Conservation (phyloP, 768 basidiomycete species). For the Pleurotus platypus region DNA sequence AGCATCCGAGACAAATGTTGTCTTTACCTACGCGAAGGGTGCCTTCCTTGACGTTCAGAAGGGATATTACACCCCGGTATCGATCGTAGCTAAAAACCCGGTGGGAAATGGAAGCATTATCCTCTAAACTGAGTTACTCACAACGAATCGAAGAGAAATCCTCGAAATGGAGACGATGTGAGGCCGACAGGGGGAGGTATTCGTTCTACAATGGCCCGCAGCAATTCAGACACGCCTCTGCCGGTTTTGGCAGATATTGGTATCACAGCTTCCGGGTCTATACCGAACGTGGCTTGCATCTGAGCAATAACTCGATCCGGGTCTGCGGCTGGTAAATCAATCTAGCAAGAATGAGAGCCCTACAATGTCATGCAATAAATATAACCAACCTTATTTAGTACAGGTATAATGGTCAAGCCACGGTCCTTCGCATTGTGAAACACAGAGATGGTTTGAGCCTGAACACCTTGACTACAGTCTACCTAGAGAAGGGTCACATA, state of each 20-base stretch:
- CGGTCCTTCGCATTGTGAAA: slow-evolving; percentile 85
- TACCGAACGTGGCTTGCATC: slow-evolving; percentile 79
- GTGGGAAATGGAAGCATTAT: slow-evolving; percentile 11
- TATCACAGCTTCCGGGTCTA: slow-evolving; percentile 70
- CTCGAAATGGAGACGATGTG: slow-evolving; percentile 59
- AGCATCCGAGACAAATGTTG: slow-evolving; percentile 1
- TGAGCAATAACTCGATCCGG: slow-evolving; percentile 78
- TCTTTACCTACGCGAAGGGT: slow-evolving; percentile 71
- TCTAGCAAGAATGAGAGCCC: slow-evolving; percentile 38
- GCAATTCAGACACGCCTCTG: slow-evolving; percentile 69
- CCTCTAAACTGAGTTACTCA: slow-evolving; percentile 32
- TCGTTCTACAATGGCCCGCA: slow-evolving; percentile 76
- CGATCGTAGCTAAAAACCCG: slow-evolving; percentile 71
- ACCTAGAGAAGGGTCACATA: slow-evolving; percentile 43
- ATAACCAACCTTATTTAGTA: slow-evolving; percentile 78
- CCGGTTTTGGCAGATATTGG: slow-evolving; percentile 93
- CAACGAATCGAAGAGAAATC: slow-evolving; percentile 92
- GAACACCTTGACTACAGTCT: slow-evolving; percentile 96
- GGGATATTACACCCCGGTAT: slow-evolving; percentile 92
- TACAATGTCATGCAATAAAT: slow-evolving; percentile 2
- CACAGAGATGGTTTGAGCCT: slow-evolving; percentile 96
- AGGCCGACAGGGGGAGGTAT: slow-evolving; percentile 77
- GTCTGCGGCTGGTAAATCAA: slow-evolving; percentile 89
- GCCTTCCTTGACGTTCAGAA: slow-evolving; percentile 81
- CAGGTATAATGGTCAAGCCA: slow-evolving; percentile 80